Conservation (phyloP, 2,329 filamentous ascomycete genomes). For the Fusarium redolens region DNA sequence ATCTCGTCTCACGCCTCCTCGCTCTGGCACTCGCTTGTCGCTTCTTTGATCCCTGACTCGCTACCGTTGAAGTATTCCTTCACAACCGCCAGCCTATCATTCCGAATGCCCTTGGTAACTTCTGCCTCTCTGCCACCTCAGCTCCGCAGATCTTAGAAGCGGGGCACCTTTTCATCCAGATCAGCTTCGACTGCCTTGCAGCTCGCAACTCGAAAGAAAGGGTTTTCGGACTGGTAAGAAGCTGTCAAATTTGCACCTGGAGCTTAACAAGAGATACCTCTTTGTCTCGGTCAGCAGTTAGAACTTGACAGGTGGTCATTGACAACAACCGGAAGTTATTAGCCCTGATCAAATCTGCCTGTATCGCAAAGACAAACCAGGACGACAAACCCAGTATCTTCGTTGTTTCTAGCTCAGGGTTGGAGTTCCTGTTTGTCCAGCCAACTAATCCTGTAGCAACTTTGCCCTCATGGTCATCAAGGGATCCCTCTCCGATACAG, state of each 20-base stretch:
- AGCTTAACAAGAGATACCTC: neutral
- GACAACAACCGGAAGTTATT: slow-evolving; percentile 1
- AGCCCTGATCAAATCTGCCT: slow-evolving; percentile 8
- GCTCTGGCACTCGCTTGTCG: slow-evolving; percentile 50
- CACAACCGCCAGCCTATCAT: slow-evolving; percentile 20
- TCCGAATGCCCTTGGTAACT: slow-evolving; percentile 17
- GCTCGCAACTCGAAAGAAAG: slow-evolving; percentile 13
- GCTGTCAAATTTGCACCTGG: neutral
- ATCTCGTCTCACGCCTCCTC: slow-evolving; percentile 60
- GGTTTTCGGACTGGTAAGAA: slow-evolving; percentile 11
- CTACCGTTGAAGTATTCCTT: slow-evolving; percentile 17
- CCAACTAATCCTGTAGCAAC: slow-evolving; percentile 38
- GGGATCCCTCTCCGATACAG: slow-evolving; percentile 56
- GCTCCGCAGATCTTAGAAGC: slow-evolving; percentile 39
- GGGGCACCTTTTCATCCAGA: slow-evolving; percentile 33
- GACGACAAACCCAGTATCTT: neutral
- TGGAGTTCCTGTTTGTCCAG: slow-evolving; percentile 29
- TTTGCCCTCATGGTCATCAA: slow-evolving; percentile 66
- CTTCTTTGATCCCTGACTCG: slow-evolving; percentile 30
- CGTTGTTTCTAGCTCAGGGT: slow-evolving; percentile 26
- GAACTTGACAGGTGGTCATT: slow-evolving; percentile 6
- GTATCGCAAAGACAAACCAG: slow-evolving; percentile 1
- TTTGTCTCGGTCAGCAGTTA: neutral
- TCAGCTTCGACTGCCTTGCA: slow-evolving; percentile 26
- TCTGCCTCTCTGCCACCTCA: slow-evolving; percentile 33